phyloP scores from a whole-genome alignment of 495 filamentous ascomycete genomes.

The Cenococcum geophilum region DNA sequence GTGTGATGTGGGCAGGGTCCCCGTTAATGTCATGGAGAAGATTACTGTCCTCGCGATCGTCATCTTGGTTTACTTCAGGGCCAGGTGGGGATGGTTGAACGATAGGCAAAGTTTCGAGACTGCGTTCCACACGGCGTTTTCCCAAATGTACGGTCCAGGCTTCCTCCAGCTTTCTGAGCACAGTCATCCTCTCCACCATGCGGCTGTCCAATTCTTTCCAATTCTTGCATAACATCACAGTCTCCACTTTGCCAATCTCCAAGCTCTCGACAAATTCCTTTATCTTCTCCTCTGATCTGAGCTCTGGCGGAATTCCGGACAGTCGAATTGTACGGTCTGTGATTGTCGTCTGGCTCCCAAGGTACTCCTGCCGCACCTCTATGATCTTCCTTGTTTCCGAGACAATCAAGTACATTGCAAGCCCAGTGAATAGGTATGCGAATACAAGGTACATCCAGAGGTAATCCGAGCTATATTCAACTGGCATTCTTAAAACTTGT shows the following conservation, averaged over 20 bases:
- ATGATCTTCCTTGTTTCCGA: conserved; percentile 79
- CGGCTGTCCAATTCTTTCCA: conserved; percentile 79
- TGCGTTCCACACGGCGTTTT: conserved; percentile 44
- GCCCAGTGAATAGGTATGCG: conserved; percentile 78
- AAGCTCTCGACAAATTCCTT: conserved; percentile 82
- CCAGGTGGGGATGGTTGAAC: conserved; percentile 45
- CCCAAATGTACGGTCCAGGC: conserved; percentile 71
- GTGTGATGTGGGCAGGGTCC: conserved; percentile 39
- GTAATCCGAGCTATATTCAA: conserved; percentile 46
- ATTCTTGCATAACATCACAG: conserved; percentile 76
- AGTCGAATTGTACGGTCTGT: conserved; percentile 91
- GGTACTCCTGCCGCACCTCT: conserved; percentile 76
- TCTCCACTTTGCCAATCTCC: conserved; percentile 88
- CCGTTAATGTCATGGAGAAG: conserved; percentile 48
- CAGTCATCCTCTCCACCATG: conserved; percentile 57
- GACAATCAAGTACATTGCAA: conserved; percentile 78
- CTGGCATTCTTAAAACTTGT: neutral
- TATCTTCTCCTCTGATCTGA: conserved; percentile 76
- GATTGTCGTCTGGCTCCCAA: conserved; percentile 86
- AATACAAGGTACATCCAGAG: conserved; percentile 93
- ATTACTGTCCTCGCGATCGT: conserved; percentile 42
- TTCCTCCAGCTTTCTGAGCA: conserved; percentile 72
- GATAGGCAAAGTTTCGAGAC: conserved; percentile 48
- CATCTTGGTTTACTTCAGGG: conserved; percentile 41
- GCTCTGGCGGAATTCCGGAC: conserved; percentile 75